Evolutionary conservation across 108 stramenopile genomes (phyloP).

Genomic region (Stephanodiscus minutulus): DNA sequence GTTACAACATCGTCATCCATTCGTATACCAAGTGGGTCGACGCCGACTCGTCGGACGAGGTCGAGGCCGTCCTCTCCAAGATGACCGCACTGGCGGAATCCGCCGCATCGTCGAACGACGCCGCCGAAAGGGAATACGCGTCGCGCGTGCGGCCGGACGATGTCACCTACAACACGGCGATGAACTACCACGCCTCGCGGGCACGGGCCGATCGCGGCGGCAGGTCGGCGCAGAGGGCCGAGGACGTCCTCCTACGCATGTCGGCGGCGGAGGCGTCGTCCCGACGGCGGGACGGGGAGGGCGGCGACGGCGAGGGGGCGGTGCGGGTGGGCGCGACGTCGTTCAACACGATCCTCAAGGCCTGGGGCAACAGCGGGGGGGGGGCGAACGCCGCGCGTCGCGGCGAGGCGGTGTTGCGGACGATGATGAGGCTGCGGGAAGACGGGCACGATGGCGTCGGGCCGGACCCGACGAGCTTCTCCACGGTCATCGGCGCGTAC

Average conservation of each 20-base stretch:
- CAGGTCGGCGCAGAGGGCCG: too few relatives aligned
- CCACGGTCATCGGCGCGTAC: constrained; percentile 12
- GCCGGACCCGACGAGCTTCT: constrained; percentile 7
- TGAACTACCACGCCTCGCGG: too few relatives aligned
- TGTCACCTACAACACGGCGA: too few relatives aligned
- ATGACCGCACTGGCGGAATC: constrained; percentile 28
- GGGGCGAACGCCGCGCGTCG: constrained; percentile 12
- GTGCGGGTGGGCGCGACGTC: constrained; percentile 35
- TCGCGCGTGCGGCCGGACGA: constrained; percentile 28
- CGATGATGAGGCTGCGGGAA: constrained; percentile 4
- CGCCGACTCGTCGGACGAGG: constrained; percentile 27
- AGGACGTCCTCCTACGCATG: too few relatives aligned
- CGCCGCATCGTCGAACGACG: not conserved
- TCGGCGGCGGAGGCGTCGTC: too few relatives aligned
- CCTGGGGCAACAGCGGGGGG: constrained; percentile 20
- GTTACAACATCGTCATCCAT: constrained; percentile 42
- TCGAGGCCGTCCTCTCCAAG: constrained; percentile 30
- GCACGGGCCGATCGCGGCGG: too few relatives aligned
- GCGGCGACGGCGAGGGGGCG: constrained; percentile 36
- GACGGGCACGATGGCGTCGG: constrained; percentile 15
- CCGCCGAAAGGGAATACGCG: constrained; percentile 1
- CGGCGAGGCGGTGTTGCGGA: constrained; percentile 5
- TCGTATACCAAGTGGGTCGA: constrained; percentile 38
- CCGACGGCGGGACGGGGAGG: too few relatives aligned
- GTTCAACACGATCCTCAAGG: constrained; percentile 43